These are phyloP conservation scores for Colletotrichum sp. DNA, from an alignment of 2,329 filamentous ascomycete species.

Conservation along the genomic window DNA sequence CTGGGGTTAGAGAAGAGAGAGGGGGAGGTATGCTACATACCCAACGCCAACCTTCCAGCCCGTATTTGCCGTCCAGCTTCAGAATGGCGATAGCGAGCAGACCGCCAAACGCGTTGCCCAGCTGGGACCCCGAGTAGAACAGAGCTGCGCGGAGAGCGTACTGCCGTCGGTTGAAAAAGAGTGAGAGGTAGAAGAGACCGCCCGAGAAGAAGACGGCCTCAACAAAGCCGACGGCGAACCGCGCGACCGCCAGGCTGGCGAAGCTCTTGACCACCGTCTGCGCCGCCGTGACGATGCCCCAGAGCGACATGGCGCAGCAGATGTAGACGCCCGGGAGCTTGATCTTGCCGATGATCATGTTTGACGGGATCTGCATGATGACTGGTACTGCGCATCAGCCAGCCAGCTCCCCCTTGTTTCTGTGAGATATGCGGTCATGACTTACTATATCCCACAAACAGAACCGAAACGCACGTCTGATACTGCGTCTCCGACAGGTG, in stretches of 20 bases:
- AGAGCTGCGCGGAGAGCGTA: background rate
- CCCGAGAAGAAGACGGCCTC: constrained; percentile 3
- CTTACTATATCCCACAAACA: constrained; percentile 29
- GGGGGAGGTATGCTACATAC: background rate
- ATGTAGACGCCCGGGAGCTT: constrained; percentile 13
- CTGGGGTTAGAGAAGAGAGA: background rate
- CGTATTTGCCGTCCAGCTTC: background rate
- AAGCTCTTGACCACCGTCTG: background rate
- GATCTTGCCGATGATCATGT: background rate
- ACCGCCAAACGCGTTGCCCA: background rate
- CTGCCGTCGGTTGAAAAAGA: background rate
- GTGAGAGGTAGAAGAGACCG: background rate
- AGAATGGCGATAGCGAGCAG: background rate
- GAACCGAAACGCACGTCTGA: constrained; percentile 35
- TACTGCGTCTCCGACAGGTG: constrained; percentile 25
- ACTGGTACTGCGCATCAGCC: background rate
- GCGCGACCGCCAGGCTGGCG: constrained; percentile 14
- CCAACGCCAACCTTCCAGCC: background rate
- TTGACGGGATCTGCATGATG: background rate
- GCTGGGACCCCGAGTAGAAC: background rate
- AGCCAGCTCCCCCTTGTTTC: background rate
- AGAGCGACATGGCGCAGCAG: constrained; percentile 23
- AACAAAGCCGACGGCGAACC: constrained; percentile 3
- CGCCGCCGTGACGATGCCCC: constrained; percentile 23
- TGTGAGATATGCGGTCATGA: background rate